A percentile compares a stretch with the other conserved stretches of the same genome.
phyloP scores from a whole-genome alignment of 2,329 filamentous ascomycete genomes.

The Cladorrhinum sp. region DNA sequence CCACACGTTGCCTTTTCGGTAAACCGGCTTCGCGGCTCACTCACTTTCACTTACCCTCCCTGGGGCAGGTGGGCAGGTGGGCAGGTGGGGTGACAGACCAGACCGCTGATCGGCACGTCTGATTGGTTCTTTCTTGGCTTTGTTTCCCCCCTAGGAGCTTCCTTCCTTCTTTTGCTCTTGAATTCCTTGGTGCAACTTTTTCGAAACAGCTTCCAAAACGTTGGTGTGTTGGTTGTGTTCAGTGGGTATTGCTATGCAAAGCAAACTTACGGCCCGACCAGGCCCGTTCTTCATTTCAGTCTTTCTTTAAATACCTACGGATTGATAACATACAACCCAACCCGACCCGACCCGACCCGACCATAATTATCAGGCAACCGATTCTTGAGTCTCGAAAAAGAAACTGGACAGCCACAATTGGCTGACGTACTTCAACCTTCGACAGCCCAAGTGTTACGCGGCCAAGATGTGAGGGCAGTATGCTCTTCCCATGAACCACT shows the following conservation, averaged over 20 bases:
- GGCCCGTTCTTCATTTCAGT: neutral
- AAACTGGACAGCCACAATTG: neutral
- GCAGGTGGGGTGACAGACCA: neutral
- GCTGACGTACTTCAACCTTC: neutral
- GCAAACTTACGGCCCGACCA: neutral
- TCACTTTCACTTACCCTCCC: too few species aligned
- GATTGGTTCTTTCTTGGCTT: neutral
- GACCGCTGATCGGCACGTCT: neutral
- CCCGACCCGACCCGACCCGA: too few species aligned
- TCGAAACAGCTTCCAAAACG: slow-evolving; percentile 21
- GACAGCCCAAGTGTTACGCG: neutral
- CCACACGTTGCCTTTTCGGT: neutral
- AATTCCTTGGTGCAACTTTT: slow-evolving; percentile 12
- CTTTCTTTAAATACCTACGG: neutral
- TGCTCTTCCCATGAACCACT: too few species aligned
- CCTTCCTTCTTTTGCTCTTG: neutral
- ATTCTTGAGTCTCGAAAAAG: neutral
- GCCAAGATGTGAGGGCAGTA: too few species aligned
- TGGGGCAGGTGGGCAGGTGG: neutral
- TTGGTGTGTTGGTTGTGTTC: too few species aligned
- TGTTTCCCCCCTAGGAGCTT: neutral
- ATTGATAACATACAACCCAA: neutral
- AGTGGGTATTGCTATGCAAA: too few species aligned
- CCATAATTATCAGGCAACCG: slow-evolving; percentile 13
- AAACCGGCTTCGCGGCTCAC: neutral